These are phyloP conservation scores for Suhomyces guaymorum DNA, from an alignment of 1,139 yeast species.

Conservation along the genomic window DNA sequence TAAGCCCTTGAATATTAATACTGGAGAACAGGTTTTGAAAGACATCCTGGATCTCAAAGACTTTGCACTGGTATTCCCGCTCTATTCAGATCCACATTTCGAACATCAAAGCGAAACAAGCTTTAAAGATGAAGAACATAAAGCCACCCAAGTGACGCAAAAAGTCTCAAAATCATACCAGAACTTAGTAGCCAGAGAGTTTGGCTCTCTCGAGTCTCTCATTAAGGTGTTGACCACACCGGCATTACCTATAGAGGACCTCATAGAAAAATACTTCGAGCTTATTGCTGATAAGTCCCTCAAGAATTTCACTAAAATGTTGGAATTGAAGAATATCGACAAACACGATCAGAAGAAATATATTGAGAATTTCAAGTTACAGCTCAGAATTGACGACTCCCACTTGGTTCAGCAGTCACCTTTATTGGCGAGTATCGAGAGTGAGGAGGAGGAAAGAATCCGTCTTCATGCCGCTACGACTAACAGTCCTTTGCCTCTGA, in stretches of 20 bases:
- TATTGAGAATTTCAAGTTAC: slow-evolving; percentile 60
- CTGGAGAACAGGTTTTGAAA: slow-evolving; percentile 78
- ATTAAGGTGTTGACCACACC: slow-evolving; percentile 68
- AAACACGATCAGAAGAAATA: slow-evolving; percentile 49
- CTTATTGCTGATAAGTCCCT: slow-evolving; percentile 66
- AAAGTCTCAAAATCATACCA: slow-evolving; percentile 41
- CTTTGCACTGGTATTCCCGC: slow-evolving; percentile 55
- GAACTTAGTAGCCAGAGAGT: slow-evolving; percentile 51
- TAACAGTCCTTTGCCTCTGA: slow-evolving; percentile 1
- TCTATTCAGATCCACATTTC: slow-evolving; percentile 36
- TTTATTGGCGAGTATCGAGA: slow-evolving; percentile 32
- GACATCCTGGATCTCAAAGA: slow-evolving; percentile 69
- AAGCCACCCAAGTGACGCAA: slow-evolving; percentile 8
- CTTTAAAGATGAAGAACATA: neutral
- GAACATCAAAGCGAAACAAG: too few relatives aligned
- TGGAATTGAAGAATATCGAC: slow-evolving; percentile 63
- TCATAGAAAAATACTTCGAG: slow-evolving; percentile 66
- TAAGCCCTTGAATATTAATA: slow-evolving; percentile 65
- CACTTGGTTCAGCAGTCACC: slow-evolving; percentile 45
- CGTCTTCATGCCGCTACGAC: slow-evolving; percentile 9
- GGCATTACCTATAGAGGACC: slow-evolving; percentile 59
- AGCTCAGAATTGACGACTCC: slow-evolving; percentile 52
- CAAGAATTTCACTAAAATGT: slow-evolving; percentile 62
- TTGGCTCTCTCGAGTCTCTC: slow-evolving; percentile 58
- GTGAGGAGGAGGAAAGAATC: slow-evolving; percentile 16